phyloP scores from a whole-genome alignment of 352 stramenopile genomes.

The Pythium brassicae region DNA sequence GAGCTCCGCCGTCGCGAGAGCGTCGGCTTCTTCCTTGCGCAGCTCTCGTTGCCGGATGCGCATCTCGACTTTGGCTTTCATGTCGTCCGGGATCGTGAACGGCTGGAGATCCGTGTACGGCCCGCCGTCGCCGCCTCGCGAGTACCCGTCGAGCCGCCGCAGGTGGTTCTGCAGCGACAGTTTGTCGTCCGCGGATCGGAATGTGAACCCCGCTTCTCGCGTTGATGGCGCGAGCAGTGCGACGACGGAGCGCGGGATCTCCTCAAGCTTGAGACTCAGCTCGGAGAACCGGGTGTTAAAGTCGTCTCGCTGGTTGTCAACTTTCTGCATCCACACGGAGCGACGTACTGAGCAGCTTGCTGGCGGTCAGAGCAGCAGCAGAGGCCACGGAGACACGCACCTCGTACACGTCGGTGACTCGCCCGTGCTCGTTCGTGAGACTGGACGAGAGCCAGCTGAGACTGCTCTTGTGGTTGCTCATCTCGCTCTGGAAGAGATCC shows the following conservation, averaged over 20 bases:
- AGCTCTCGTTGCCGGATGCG: constrained; percentile 56
- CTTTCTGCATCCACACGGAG: constrained; percentile 39
- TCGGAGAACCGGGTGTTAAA: constrained; percentile 58
- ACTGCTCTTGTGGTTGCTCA: constrained; percentile 40
- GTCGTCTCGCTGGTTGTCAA: constrained; percentile 62
- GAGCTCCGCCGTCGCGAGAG: constrained; percentile 37
- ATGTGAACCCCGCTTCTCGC: constrained; percentile 36
- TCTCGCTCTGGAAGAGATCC: constrained; percentile 63
- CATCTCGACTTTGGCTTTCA: constrained; percentile 70
- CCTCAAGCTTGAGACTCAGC: constrained; percentile 57
- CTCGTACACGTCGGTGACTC: constrained; percentile 44
- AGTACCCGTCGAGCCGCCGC: constrained; percentile 17
- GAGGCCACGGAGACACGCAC: too few relatives aligned
- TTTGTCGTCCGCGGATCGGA: constrained; percentile 46
- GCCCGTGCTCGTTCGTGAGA: constrained; percentile 39
- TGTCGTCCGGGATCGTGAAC: constrained; percentile 77
- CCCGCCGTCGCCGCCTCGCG: constrained; percentile 16
- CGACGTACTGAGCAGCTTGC: not conserved
- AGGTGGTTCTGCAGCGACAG: constrained; percentile 51
- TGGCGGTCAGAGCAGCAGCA: not conserved
- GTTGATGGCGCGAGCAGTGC: constrained; percentile 30
- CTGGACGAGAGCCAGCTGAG: constrained; percentile 42
- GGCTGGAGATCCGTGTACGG: constrained; percentile 64
- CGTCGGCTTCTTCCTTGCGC: constrained; percentile 44
- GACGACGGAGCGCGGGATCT: constrained; percentile 46